A percentile compares a stretch with the other conserved stretches of the same genome.
phyloP scores from a whole-genome alignment of 257 asterid species.

The Solanum virginianum region DNA sequence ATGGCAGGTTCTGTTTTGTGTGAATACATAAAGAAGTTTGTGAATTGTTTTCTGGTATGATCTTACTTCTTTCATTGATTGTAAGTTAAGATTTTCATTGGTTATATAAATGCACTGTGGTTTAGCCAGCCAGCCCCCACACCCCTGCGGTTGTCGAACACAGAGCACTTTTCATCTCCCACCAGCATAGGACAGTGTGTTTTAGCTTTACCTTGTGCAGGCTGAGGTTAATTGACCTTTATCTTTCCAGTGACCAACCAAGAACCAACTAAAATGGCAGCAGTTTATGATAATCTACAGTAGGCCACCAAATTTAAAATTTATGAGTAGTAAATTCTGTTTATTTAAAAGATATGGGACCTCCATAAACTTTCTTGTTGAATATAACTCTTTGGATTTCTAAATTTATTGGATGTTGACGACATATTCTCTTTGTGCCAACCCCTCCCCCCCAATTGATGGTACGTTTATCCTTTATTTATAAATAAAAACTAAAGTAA shows the following conservation, averaged over 20 bases:
- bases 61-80: not conserved
- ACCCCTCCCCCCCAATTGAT: not conserved
- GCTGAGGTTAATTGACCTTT: not conserved
- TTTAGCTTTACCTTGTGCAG: not conserved
- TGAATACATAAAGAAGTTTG: not conserved
- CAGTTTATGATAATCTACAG: not conserved
- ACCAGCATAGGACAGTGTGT: not conserved
- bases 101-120: not conserved
- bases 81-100: not conserved
- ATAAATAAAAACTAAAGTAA: not conserved
- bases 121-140: not conserved
- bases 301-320: not conserved
- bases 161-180: not conserved
- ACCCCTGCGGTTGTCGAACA: no score
- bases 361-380: not conserved
- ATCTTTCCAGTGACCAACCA: not conserved
- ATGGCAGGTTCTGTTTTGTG: constrained; percentile 2
- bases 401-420: not conserved
- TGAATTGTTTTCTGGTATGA: not conserved
- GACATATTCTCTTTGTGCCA: not conserved
- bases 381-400: not conserved
- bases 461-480: not conserved
- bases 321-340: not conserved
- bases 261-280: not conserved
- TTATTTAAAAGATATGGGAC: not conserved